Evolutionary conservation across 495 filamentous ascomycete species (phyloP).

Genomic region (Viridothelium virens): DNA sequence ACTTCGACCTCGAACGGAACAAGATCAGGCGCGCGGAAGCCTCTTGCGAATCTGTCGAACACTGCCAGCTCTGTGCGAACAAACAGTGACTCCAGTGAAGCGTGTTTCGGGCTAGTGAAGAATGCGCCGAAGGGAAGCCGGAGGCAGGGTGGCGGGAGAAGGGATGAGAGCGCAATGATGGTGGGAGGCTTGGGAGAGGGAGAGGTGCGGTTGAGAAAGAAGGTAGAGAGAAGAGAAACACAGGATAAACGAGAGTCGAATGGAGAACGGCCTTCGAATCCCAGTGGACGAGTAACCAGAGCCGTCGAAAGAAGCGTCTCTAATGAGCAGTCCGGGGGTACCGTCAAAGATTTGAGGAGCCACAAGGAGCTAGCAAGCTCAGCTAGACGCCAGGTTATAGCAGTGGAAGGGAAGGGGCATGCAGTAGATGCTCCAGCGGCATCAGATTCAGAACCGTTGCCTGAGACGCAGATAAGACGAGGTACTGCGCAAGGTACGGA

Average conservation of each 20-base stretch:
- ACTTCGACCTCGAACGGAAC: background rate
- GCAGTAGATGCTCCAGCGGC: background rate
- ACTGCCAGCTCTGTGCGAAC: background rate
- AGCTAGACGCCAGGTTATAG: background rate
- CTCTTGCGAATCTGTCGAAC: background rate
- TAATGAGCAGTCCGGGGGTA: background rate
- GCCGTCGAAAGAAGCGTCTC: background rate
- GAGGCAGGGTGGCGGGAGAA: background rate
- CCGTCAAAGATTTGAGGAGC: background rate
- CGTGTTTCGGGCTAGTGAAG: background rate
- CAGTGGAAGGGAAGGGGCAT: background rate
- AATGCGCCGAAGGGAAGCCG: background rate
- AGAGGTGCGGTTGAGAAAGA: background rate
- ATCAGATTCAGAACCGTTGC: background rate
- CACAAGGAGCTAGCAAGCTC: background rate
- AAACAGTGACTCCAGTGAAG: background rate
- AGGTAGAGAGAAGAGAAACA: background rate
- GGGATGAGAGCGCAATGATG: background rate
- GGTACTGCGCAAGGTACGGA: background rate
- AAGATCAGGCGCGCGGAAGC: background rate
- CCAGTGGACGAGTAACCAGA: background rate
- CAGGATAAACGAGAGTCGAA: background rate
- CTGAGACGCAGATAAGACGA: background rate
- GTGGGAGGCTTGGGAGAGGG: background rate
- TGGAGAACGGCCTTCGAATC: background rate